Evolutionary conservation across 2,329 filamentous ascomycete species (phyloP).

Genomic region (Hortaea werneckii): DNA sequence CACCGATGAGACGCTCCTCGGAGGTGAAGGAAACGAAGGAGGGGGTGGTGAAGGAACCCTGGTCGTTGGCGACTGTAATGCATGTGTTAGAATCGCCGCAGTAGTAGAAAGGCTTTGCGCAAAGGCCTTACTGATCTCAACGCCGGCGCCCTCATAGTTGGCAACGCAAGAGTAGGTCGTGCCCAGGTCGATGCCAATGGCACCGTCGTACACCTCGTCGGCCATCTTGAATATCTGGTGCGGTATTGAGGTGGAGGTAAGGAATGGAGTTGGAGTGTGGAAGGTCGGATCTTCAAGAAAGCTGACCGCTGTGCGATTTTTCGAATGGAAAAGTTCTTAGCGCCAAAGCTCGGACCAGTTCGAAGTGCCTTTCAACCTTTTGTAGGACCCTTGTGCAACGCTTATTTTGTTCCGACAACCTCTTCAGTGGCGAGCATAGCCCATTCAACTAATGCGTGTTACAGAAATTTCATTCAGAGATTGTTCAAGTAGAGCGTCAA

Average conservation of each 20-base stretch:
- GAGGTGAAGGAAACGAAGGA: conserved; percentile 99
- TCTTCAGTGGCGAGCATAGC: too few species aligned
- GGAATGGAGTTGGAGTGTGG: neutral
- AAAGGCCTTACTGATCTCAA: conserved; percentile 75
- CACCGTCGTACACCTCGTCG: conserved; percentile 98
- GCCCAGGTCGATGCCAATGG: conserved; percentile 99
- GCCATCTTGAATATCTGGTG: conserved; percentile 56
- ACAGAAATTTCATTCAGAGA: too few species aligned
- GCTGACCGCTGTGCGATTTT: neutral
- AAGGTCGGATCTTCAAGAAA: neutral
- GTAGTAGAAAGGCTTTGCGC: conserved; percentile 2
- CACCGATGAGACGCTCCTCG: conserved; percentile 97
- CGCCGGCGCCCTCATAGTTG: conserved; percentile 98
- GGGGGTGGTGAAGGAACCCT: conserved; percentile 97
- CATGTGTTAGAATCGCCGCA: conserved; percentile 2
- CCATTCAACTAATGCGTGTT: too few species aligned
- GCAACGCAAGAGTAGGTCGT: conserved; percentile 99
- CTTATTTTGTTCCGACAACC: too few species aligned
- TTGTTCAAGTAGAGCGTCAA: too few species aligned
- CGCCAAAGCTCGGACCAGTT: neutral
- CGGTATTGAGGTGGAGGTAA: conserved; percentile 1
- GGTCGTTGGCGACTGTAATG: conserved; percentile 76
- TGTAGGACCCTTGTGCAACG: too few species aligned
- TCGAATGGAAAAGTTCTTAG: neutral
- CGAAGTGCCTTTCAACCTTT: too few species aligned